A percentile compares a stretch with the other conserved stretches of the same genome.
phyloP scores from a whole-genome alignment of 371 early-diverging fungal genomes.

The Apophysomyces trapeziformis region DNA sequence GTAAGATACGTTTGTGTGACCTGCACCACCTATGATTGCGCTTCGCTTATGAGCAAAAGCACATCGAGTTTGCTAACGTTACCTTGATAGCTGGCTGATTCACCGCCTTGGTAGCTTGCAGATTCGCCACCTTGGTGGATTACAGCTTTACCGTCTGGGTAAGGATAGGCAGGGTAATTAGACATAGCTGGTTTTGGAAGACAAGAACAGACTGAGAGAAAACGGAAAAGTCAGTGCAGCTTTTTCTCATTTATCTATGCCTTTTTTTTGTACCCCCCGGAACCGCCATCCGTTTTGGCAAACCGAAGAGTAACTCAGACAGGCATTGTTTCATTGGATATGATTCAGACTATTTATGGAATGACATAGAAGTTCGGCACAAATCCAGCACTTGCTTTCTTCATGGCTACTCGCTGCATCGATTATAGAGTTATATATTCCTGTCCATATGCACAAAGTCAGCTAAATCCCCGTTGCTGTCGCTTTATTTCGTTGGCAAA shows the following conservation, averaged over 20 bases:
- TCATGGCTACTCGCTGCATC: too few relatives aligned
- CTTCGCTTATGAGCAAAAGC: neutral
- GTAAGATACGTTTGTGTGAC: neutral
- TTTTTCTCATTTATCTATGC: neutral
- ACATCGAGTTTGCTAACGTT: too few relatives aligned
- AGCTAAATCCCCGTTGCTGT: too few relatives aligned
- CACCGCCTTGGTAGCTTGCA: conserved; percentile 32
- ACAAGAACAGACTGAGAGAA: neutral
- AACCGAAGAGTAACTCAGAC: too few relatives aligned
- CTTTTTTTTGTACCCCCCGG: neutral
- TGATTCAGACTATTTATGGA: too few relatives aligned
- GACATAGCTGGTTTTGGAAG: neutral
- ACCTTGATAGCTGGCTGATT: neutral
- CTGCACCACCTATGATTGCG: neutral
- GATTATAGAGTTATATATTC: too few relatives aligned
- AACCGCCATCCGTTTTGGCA: neutral
- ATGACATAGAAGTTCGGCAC: too few relatives aligned
- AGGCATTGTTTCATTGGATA: too few relatives aligned
- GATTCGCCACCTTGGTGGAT: conserved; percentile 37
- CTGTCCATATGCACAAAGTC: too few relatives aligned
- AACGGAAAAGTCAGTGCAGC: neutral
- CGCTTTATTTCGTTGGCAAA: too few relatives aligned
- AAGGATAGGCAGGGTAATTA: neutral
- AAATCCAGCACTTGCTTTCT: too few relatives aligned
- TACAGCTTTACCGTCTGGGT: conserved; percentile 15